Conservation (phyloP, 1,139 yeast genomes). For the Kurtzmaniella quercitrusa region DNA sequence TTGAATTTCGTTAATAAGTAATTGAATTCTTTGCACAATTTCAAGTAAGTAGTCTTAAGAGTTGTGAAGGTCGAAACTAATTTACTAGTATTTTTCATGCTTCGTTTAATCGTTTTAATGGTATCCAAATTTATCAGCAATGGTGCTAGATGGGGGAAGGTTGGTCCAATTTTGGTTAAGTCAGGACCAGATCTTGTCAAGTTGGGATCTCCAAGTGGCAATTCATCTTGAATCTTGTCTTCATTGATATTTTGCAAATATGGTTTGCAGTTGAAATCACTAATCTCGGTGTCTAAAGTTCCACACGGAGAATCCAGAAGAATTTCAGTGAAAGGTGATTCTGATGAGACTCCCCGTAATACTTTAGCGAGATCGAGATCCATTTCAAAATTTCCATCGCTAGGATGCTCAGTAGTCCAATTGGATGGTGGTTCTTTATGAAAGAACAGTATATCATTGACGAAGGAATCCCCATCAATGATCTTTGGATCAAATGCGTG, state of each 20-base stretch:
- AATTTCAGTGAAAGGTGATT: not conserved
- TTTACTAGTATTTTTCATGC: constrained; percentile 29
- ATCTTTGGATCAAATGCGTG: not conserved
- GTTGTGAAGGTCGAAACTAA: constrained; percentile 28
- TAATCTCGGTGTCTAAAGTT: not conserved
- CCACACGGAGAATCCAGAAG: constrained; percentile 1
- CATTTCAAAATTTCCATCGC: not conserved
- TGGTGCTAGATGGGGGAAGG: not conserved
- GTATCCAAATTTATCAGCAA: constrained; percentile 16
- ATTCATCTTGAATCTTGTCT: not conserved
- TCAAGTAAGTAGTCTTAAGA: constrained; percentile 30
- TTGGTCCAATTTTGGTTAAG: not conserved
- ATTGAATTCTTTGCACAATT: constrained; percentile 35
- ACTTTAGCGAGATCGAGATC: not conserved
- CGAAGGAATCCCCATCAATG: not conserved
- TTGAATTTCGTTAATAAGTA: constrained; percentile 30
- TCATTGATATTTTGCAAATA: not conserved
- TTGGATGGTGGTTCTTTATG: not conserved
- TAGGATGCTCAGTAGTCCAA: not conserved
- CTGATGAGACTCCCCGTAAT: not conserved
- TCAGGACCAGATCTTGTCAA: not conserved
- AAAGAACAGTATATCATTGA: not conserved
- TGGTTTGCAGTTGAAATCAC: not conserved
- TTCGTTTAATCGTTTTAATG: constrained; percentile 20
- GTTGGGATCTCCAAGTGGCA: not conserved